Base-by-base conservation (phyloP, 768 basidiomycete genomes). In the Neoboletus subvelutipes region DNA sequence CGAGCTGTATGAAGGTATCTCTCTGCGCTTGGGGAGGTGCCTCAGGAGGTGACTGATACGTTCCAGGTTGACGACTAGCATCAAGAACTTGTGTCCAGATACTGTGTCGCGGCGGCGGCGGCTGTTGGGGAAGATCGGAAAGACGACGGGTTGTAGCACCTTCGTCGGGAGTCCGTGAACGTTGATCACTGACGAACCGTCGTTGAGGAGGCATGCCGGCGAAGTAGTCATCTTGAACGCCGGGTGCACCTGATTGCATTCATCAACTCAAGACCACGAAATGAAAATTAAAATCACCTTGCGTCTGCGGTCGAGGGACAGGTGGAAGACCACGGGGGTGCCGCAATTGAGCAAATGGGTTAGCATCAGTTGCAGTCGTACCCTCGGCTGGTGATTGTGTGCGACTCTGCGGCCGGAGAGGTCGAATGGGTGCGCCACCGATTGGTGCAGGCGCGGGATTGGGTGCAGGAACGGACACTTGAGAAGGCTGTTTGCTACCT, bases 41-140 rank as follows among this genome's bases (percentile, higher is more conserved):
- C 37, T 78, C 80, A 41, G 69, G 52, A 26, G 64, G 75, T 28
- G 59, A 46, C 36, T 69, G 67, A 58, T 75, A 67, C 18, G 74
- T 70, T 56, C 78, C 80, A 43, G 79, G 73, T 42, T 79, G 77
- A 41, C 79, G 81, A 28, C 83, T 80, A 42, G 86, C 80, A 55
- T 95, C 90, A 59, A 95, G 84, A 45, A 90, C 91, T 69, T 92
- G 87, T 65, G 89, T 94, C 95, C 94, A 98, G 55, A 95, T 80
- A 47, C 76, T 83, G 54, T 90, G 87, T 43, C 88, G 82, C 29
- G 83, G 75, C 45, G 57, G 34, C 10, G 10, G 33, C 17, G n/a
- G 57, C 79, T 55, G 65, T 24, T 78, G 76, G 36, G 82, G 80
- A 55, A 78, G 74, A 7, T 85, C 83, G 20, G 83, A 77, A 56